A percentile compares a stretch with the other conserved stretches of the same genome.
Evolutionary conservation across 805 yeast genomes (phyloP).

Genomic region (Jamesozyma jinghongensis): DNA sequence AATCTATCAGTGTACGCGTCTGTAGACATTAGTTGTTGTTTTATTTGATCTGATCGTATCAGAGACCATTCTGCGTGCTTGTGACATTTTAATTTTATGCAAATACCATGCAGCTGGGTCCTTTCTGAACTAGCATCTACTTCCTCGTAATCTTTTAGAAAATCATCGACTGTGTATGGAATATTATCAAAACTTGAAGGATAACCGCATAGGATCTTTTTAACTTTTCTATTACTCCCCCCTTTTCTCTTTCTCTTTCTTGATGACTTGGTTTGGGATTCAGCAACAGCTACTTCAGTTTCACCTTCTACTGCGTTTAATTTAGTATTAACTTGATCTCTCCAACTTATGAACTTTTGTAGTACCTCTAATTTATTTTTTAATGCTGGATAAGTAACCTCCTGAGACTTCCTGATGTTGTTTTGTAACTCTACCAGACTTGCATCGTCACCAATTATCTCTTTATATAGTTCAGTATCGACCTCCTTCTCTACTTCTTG

Average conservation of each 20-base stretch:
- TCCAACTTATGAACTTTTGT: conserved; percentile 28
- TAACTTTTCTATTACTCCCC: conserved; percentile 7
- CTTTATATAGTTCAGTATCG: conserved; percentile 12
- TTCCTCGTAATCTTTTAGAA: conserved; percentile 9
- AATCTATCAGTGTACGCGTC: conserved; percentile 21
- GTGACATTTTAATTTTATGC: conserved; percentile 22
- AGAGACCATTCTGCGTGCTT: conserved; percentile 27
- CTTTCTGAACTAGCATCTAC: conserved; percentile 4
- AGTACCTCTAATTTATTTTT: conserved; percentile 9
- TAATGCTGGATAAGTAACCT: conserved; percentile 10
- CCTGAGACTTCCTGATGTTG: conserved; percentile 9
- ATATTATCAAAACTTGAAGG: conserved; percentile 5
- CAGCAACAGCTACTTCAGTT: neutral
- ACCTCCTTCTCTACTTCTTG: conserved; percentile 9
- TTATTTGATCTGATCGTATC: conserved; percentile 15
- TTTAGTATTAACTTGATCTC: conserved; percentile 16
- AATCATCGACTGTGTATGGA: conserved; percentile 16
- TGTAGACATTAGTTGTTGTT: conserved; percentile 18
- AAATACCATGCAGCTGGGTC: conserved; percentile 13
- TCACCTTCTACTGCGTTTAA: conserved; percentile 5
- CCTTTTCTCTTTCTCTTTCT: conserved; percentile 11
- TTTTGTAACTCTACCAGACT: conserved; percentile 12
- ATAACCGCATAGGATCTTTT: conserved; percentile 25
- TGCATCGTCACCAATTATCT: conserved; percentile 13
- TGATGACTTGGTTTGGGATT: neutral